Base-by-base conservation (phyloP, 2,329 filamentous ascomycete species). In the Ophiosphaerella korrae region DNA sequence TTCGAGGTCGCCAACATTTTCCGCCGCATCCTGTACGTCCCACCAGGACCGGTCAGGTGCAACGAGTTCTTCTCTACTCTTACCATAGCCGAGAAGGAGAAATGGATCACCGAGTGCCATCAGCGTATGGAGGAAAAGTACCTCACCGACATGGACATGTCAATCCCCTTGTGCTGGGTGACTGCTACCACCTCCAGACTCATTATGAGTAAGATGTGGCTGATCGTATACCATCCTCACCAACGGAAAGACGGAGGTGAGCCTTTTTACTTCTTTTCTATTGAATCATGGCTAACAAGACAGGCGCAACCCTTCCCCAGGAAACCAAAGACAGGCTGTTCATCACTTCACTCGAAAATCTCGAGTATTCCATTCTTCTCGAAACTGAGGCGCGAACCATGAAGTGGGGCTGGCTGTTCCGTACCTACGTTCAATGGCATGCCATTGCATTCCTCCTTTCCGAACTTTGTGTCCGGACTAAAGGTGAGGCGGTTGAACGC, bases 201-300 rank as follows among this genome's bases (percentile, higher is more conserved):
- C 29, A 85, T 92, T 55, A 83, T 92, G 74, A 86, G 86, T 45
- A 93, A 92, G 73, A 85, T 92, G 78, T 90, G 87, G 76, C 79
- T 94, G 32, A 82, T 92, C 52, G 82, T 90, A 2, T 89, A 93
- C 63, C 86, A 93, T 60, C 88, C 89, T 0, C 81, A 88, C 63
- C 84, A 88, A 29, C 82, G 85, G 44, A 80, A 81, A 31, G 82
- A 84, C 23, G 78, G 80, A 8, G 80, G 68, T 59, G 48, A 47
- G 60, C 38, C 3, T 52, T 5, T 11, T 16, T 7, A 35, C 1
- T 4, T 9, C 2, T 21, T 24, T 2, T 11, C 8, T 12, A 21
- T n/a, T n/a, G 9, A 21, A 5, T 11, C n/a, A n/a, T 16, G 8
- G 11, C 23, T 42, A 41, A 37, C 42, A 14, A 31, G 4, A 1